Base-by-base conservation (phyloP, 441 rosid genomes). In the Adansonia rubrostipa region DNA sequence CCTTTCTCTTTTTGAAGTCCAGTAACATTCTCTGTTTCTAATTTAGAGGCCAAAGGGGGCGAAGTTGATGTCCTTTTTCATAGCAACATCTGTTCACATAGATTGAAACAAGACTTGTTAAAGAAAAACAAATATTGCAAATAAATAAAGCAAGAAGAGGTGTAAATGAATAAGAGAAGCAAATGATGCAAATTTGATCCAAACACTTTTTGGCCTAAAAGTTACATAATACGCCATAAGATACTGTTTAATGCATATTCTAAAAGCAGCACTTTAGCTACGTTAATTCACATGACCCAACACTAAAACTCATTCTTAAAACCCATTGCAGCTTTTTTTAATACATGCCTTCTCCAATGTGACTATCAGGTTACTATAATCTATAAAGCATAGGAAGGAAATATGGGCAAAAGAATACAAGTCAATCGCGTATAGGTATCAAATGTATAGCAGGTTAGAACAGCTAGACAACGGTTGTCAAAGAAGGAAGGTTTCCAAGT, bases 31-130 rank as follows among this genome's bases (percentile, higher is more conserved):
- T 83, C 77, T 44, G 64, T 71, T 13, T 77, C 47, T 2, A 88
- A 20, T 68, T 84, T 82, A n/a, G 83, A 54, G 65, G 75, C 76
- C 45, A 69, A 36, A 15, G 81, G 10, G n/a, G 50, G 9, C 78
- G 72, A 9, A n/a, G 54, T 36, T 70, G 71, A 62, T 81, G 40
- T 85, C 81, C 67, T 80, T 70, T 54, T 60, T 58, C 56, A 65
- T n/a, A 60, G 66, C 13, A 80, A 11, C 68, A 67, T 82, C 94
- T 91, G 85, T 33, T 77, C 45, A 33, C 4, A 72, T 48, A 80
- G 15, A 76, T 66, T 7, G 50, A 61, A 78, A 40, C 75, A 48
- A 5, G 54, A 57, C 24, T 36, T 61, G 17, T 9, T 48, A 13
- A 33, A 61, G 48, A 11, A 45, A 44, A 42, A 60, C 7, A 58